A percentile compares a stretch with the other conserved stretches of the same genome.
These are phyloP conservation scores for Strobilomyces echinocephalus DNA, from an alignment of 768 basidiomycete genomes.

Conservation along the genomic window DNA sequence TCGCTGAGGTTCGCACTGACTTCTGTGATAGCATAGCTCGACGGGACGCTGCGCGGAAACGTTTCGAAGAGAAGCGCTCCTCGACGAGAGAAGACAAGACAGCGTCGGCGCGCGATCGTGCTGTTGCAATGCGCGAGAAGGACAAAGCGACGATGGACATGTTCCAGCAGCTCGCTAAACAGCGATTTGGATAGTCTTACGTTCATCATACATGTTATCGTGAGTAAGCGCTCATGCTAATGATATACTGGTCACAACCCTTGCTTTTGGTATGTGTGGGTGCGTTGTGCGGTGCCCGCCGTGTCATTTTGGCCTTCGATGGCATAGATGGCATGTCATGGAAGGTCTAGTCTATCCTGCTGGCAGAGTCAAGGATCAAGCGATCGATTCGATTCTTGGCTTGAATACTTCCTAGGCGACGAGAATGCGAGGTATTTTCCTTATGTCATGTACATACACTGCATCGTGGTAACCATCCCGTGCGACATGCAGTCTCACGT, in stretches of 20 bases:
- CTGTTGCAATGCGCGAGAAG: conserved; percentile 62
- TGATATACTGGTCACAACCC: neutral
- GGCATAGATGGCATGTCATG: no score
- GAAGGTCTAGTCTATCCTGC: no score
- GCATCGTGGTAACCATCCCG: no score
- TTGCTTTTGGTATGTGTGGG: no score
- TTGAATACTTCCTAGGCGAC: no score
- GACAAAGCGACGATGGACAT: conserved; percentile 95
- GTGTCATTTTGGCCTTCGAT: no score
- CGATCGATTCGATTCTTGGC: no score
- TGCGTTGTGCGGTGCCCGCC: no score
- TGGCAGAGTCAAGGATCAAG: no score
- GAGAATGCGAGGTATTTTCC: no score
- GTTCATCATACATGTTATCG: neutral
- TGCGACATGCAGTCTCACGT: no score
- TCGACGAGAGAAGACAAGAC: conserved; percentile 44
- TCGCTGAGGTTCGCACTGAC: conserved; percentile 3
- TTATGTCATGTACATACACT: no score
- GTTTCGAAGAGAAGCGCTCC: conserved; percentile 51
- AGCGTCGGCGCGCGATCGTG: conserved; percentile 55
- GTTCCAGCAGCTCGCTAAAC: conserved; percentile 90
- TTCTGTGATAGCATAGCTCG: conserved; percentile 55
- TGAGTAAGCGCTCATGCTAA: neutral
- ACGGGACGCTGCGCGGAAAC: conserved; percentile 65
- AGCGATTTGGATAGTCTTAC: conserved; percentile 64